phyloP scores from a whole-genome alignment of 2,329 filamentous ascomycete genomes.

The Fusarium praegraminearum region DNA sequence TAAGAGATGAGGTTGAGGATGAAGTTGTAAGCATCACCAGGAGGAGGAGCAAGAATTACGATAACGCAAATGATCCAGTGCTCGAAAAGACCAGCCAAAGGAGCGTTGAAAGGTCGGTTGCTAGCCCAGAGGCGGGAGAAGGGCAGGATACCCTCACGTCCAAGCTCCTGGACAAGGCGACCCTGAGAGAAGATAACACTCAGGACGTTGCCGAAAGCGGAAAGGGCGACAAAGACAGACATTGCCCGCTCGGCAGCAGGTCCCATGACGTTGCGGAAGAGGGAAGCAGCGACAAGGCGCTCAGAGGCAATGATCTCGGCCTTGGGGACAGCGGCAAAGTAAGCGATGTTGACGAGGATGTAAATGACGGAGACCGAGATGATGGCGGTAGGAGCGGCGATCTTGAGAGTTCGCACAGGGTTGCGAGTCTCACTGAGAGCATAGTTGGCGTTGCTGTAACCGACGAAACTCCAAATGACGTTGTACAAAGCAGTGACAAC shows the following conservation, averaged over 20 bases:
- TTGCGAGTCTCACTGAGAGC: constrained; percentile 74
- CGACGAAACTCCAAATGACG: constrained; percentile 77
- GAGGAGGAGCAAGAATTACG: constrained; percentile 75
- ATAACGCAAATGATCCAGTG: constrained; percentile 74
- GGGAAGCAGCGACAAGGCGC: constrained; percentile 64
- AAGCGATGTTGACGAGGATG: constrained; percentile 75
- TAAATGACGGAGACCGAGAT: constrained; percentile 70
- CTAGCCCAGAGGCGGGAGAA: constrained; percentile 72
- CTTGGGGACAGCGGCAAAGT: constrained; percentile 70
- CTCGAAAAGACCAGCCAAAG: constrained; percentile 70
- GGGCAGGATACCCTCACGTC: constrained; percentile 74
- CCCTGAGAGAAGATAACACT: constrained; percentile 77
- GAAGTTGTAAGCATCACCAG: constrained; percentile 75
- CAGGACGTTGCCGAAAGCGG: constrained; percentile 75
- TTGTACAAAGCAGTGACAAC: constrained; percentile 78
- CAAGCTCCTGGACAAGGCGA: constrained; percentile 73
- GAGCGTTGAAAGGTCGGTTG: constrained; percentile 73
- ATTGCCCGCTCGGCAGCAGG: constrained; percentile 67
- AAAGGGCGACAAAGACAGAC: constrained; percentile 75
- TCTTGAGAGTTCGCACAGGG: constrained; percentile 72
- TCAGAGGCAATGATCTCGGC: constrained; percentile 64
- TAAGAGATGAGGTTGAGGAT: constrained; percentile 73
- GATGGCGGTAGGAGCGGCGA: constrained; percentile 72
- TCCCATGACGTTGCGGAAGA: constrained; percentile 69
- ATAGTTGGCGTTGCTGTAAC: constrained; percentile 77